A percentile compares a stretch with the other conserved stretches of the same genome.
Evolutionary conservation across 1,284 basidiomycete species (phyloP).

Genomic region (Neotropicomus parvogracilis): DNA sequence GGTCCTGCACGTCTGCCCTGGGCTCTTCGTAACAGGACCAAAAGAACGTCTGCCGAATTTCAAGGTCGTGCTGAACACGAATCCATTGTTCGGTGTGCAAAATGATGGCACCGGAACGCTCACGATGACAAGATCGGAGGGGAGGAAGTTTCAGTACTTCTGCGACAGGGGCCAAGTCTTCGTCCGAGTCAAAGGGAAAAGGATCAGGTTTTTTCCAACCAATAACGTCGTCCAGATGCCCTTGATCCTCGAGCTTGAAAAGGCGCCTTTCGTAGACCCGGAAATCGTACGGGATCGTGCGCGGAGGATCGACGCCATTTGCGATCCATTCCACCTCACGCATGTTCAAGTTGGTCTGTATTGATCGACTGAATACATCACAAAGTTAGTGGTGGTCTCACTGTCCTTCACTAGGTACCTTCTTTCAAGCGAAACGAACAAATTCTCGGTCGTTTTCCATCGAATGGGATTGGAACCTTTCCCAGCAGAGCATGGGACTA

Average conservation of each 20-base stretch:
- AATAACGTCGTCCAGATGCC: slow-evolving; percentile 19
- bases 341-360: slow-evolving; percentile 60
- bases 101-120: slow-evolving; percentile 58
- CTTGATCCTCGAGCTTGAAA: slow-evolving; percentile 41
- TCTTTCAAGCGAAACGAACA: slow-evolving; percentile 30
- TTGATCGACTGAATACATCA: slow-evolving; percentile 11
- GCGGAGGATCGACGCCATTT: slow-evolving; percentile 43
- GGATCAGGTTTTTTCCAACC: slow-evolving; percentile 27
- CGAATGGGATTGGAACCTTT: slow-evolving; percentile 54
- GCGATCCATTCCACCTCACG: slow-evolving; percentile 50
- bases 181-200: slow-evolving; percentile 37
- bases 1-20: slow-evolving; percentile 50
- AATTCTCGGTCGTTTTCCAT: slow-evolving; percentile 54
- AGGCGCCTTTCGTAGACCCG: slow-evolving; percentile 61
- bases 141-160: slow-evolving; percentile 45
- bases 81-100: slow-evolving; percentile 44
- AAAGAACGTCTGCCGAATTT: slow-evolving; percentile 52
- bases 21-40: slow-evolving; percentile 35
- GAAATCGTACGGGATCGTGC: slow-evolving; percentile 54
- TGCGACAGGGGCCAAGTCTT: slow-evolving; percentile 36
- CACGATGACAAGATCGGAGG: slow-evolving; percentile 40
- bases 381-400: not conserved
- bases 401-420: slow-evolving; percentile 23
- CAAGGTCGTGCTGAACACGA: slow-evolving; percentile 47
- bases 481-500: slow-evolving; percentile 44